Base-by-base conservation (phyloP, 2,329 filamentous ascomycete genomes). In the Thyridium curvatum region DNA sequence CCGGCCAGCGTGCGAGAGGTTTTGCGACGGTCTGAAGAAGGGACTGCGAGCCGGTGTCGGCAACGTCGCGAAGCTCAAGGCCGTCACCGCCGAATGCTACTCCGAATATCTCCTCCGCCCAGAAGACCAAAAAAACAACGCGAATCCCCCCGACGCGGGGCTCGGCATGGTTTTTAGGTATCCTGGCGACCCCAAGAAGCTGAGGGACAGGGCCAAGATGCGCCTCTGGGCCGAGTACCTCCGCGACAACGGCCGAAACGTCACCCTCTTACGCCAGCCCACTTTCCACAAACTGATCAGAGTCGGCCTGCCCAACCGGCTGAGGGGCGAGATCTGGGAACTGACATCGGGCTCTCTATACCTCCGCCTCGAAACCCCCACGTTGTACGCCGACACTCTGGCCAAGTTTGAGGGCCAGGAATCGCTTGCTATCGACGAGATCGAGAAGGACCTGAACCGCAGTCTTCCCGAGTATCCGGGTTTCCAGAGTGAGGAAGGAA, bases 211-310 rank as follows among this genome's bases (percentile, higher is more conserved):
- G 41, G 94, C 91, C 55, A 98, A 98, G 69, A 97, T 98, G 85
- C 77, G 93, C 34, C 66, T 98, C 31, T 98, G 93, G 93, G 88
- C 86, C 41, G 93, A 98, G 63, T 98, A 98, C 60, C 72, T 98
- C 44, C 77, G 87, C 59, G 93, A 97, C 58, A 97, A 97, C 56
- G 93, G 93, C 37, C 82, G 93, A 41, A 97, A 95, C 62, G 78
- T 85, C 39, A 97, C 90, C 1, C 67, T 98, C 38, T 84, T 98
- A 42, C 85, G 93, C 41, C 93, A 98, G 58, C 91, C 93, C 4
- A 97, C 93, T 18, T 97, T 97, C 53, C 93, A 97, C 66, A 96
- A 97, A 61, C 77, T 98, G 36, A 95, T 98, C 47, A 81, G 93
- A 38, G 93, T 98, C 47, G 93, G 93, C 46, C 70, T 98, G 43